Evolutionary conservation across 129 eudicot species (phyloP), one percentile per base, ranked within the genome.

Genomic region (Heracleum sosnowskyi): DNA sequence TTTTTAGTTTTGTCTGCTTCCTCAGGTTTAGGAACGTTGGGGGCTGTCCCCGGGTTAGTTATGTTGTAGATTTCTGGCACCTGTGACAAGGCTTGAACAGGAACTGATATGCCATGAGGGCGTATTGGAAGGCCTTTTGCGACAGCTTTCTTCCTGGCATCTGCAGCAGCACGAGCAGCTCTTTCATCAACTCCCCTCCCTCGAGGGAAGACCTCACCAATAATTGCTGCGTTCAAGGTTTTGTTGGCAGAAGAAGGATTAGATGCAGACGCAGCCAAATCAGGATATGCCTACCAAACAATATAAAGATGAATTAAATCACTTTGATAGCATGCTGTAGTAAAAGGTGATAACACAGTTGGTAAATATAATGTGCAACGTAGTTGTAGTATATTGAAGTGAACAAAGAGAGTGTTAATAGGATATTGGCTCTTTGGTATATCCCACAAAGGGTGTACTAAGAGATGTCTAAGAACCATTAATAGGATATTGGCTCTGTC

Each of bases 141-240:
- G 15, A 96, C 98, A 8, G 98, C 98, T 82, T 91, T 91, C 82
- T 94, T 91, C 76, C 93, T 85, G 12, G 79, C 90, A 44, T 89
- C 98, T 0, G 91, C 96, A 37, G 91, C 90, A 18, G 97, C 98
- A 60, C 93, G 92, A 7, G 91, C 97, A 0, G 92, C 92, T 84
- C 98, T 83, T 82, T 91, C 98, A 47, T 91, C 97, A 5, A 87
- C 87, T 10, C 98, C 98, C 63, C 96, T 86, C 88, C 96, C 93
- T 39, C 93, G 89, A n/a, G 88, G 88, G 17, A 86, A 69, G 76
- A 79, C 80, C 4, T 88, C 98, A 13, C 88, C 86, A 29, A 84
- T 74, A 37, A 80, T 76, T 8, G 88, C 80, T 4, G 91, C 77
- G 12, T 81, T 76, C 18, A 81, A 44, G 28, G 86, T 69, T 79